These are phyloP conservation scores for Vigna reflexopilosa DNA, from an alignment of 306 rosid genomes.

Conservation along the genomic window DNA sequence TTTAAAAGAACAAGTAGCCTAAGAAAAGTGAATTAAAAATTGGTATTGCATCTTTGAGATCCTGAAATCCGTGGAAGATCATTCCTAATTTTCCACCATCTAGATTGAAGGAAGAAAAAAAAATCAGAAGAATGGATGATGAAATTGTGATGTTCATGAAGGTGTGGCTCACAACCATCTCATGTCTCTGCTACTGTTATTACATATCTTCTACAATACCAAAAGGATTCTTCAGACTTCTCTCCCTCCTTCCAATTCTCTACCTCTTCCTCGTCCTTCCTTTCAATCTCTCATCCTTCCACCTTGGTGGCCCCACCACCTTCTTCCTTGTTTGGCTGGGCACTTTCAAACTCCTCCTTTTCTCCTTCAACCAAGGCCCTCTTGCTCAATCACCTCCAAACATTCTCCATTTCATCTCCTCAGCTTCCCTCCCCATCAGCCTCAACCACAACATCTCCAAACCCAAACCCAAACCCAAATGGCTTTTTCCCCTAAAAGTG, in stretches of 20 bases:
- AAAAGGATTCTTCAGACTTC: constrained; percentile 43
- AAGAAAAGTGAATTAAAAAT: neutral
- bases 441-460: constrained; percentile 28
- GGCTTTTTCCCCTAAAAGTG: constrained; percentile 39
- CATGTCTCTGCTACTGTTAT: constrained; percentile 52
- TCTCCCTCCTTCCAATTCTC: constrained; percentile 53
- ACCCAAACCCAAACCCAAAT: neutral
- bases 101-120: neutral
- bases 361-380: constrained; percentile 64
- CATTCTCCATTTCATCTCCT: constrained; percentile 60
- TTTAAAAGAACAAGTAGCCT: too few relatives aligned
- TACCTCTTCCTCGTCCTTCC: constrained; percentile 53
- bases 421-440: constrained; percentile 72
- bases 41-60: neutral
- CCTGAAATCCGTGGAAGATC: neutral
- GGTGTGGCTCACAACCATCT: constrained; percentile 47
- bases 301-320: constrained; percentile 47
- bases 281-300: constrained; percentile 41
- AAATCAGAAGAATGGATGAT: constrained; percentile 21
- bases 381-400: constrained; percentile 49
- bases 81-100: neutral
- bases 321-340: constrained; percentile 63
- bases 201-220: constrained; percentile 48
- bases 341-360: constrained; percentile 55
- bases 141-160: constrained; percentile 51